These are phyloP conservation scores for Venturia nashicola DNA, from an alignment of 2,329 filamentous ascomycete species.

Conservation along the genomic window DNA sequence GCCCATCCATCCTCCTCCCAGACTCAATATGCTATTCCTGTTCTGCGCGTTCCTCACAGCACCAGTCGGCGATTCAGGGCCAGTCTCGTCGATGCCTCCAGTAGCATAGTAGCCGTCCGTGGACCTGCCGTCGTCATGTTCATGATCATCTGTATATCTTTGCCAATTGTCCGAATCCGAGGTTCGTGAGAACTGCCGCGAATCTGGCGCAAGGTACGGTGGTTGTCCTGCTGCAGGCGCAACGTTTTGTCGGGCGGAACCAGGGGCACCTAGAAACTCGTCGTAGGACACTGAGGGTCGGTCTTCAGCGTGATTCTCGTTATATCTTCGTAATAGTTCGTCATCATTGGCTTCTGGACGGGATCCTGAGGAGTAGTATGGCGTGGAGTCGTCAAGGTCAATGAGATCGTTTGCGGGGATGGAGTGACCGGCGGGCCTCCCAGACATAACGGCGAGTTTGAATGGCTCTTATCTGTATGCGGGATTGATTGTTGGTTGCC, in stretches of 20 bases:
- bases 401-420: constrained; percentile 46
- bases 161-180: constrained; percentile 81
- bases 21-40: constrained; percentile 75
- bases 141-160: constrained; percentile 81
- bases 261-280: constrained; percentile 68
- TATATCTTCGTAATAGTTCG: constrained; percentile 62
- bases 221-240: neutral
- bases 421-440: constrained; percentile 39
- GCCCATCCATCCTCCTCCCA: constrained; percentile 80
- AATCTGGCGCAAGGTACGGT: constrained; percentile 24
- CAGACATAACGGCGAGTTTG: constrained; percentile 31
- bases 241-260: neutral
- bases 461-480: constrained; percentile 1
- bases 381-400: constrained; percentile 57
- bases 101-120: constrained; percentile 65
- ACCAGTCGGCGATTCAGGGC: neutral
- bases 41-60: constrained; percentile 31
- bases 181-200: constrained; percentile 53
- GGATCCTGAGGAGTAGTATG: constrained; percentile 63
- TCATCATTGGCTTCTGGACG: constrained; percentile 71
- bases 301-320: constrained; percentile 53
- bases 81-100: constrained; percentile 44
- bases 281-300: constrained; percentile 89
- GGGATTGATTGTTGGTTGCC: neutral
- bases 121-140: constrained; percentile 67